Base-by-base conservation (phyloP, 1,284 basidiomycete species). In the Microbotryum saponariae region DNA sequence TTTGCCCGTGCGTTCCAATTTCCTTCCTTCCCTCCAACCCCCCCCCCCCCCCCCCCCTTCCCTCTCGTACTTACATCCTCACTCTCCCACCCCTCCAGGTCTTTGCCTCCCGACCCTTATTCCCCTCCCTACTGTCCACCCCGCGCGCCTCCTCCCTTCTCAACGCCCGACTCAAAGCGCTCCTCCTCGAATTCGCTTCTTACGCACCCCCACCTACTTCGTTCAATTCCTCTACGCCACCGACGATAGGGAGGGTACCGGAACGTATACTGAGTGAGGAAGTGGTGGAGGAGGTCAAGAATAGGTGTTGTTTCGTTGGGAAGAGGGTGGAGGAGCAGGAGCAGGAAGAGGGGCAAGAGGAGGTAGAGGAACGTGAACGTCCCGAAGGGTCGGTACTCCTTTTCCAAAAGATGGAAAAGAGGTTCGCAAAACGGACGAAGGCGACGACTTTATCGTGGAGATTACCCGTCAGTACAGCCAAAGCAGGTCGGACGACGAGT, bases 41-140 rank as follows among this genome's bases (percentile, higher is more conserved):
- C n/a, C n/a, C 8, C 23, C 27, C 9, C 33, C 12, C 20, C 48
- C 16, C 44, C 31, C n/a, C 25, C 18, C 29, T 37, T 1, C 51
- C 20, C 16, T 6, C 18, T 6, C 6, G 45, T 8, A 18, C 23
- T 56, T n/a, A 23, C 44, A 45, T 58, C 31, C 18, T 6, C 9
- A 51, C 52, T 7, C 16, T 14, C 25, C 2, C 4, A 18, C 21
- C 2, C 33, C 37, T 37, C 23, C 70, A 96, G 92, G 89, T 96
- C 68, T 93, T 86, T 72, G 84, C 88, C 51, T 86, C 90, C 12
- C 80, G 93, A 37, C 91, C 92, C 0, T 77, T 97, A 50, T 92
- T 85, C 73, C 83, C 88, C 33, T 83, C 86, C 56, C 79, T 94
- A 12, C 82, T 82, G 64, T 87, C 89, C 3, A 91, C 90, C 1